Evolutionary conservation across 2,329 filamentous ascomycete genomes (phyloP).

Genomic region (Teratosphaeria gauchensis): DNA sequence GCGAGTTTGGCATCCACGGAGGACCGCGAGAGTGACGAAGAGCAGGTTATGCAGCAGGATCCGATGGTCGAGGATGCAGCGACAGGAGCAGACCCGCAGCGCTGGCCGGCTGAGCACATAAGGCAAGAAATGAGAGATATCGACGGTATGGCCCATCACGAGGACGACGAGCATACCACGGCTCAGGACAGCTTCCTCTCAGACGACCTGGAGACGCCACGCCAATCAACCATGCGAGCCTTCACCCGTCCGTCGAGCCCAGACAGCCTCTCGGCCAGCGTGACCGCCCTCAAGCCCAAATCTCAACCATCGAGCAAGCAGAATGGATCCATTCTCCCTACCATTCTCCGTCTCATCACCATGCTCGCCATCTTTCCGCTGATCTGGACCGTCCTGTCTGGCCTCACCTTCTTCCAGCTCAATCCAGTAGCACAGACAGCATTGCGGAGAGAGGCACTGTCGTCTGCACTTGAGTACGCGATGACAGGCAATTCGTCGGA

Average conservation of each 20-base stretch:
- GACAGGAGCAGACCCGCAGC: neutral
- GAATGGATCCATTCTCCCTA: neutral
- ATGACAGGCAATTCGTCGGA: slow-evolving; percentile 8
- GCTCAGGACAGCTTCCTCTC: slow-evolving; percentile 19
- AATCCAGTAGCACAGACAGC: neutral
- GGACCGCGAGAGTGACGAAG: slow-evolving; percentile 7
- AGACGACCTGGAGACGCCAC: slow-evolving; percentile 24
- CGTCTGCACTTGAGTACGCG: slow-evolving; percentile 8
- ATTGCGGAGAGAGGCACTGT: slow-evolving; percentile 12
- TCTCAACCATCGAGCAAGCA: neutral
- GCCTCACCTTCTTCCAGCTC: slow-evolving; percentile 1
- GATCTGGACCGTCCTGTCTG: neutral
- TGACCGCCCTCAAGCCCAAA: neutral
- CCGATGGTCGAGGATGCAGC: slow-evolving; percentile 1
- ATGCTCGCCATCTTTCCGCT: neutral
- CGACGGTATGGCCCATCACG: neutral
- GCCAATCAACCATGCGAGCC: slow-evolving; percentile 17
- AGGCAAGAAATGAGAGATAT: neutral
- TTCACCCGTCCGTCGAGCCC: neutral
- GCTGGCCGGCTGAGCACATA: neutral
- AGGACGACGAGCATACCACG: slow-evolving; percentile 4
- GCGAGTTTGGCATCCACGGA: slow-evolving; percentile 21
- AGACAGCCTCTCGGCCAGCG: neutral
- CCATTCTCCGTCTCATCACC: neutral
- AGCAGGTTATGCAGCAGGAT: slow-evolving; percentile 10